Conservation (phyloP, 495 filamentous ascomycete species). For the Astrothelium macrocarpum region DNA sequence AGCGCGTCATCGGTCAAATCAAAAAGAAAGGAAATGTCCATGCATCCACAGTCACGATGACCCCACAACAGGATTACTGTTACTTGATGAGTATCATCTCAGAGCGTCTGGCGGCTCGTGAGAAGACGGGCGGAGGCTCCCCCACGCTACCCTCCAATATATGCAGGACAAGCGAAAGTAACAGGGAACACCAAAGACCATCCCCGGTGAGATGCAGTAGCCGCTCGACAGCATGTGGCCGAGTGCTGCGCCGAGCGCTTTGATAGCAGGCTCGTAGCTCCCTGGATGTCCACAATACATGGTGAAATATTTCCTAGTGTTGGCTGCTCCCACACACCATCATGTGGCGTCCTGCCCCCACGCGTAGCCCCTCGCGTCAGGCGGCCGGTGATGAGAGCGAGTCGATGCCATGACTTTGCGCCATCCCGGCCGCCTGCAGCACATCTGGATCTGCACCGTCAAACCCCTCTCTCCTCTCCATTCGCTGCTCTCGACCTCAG, state of each 20-base stretch:
- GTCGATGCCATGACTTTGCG: background rate
- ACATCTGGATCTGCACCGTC: background rate
- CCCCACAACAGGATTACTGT: background rate
- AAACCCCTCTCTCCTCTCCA: background rate
- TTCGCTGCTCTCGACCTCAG: background rate
- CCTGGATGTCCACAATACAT: background rate
- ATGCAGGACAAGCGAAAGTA: background rate
- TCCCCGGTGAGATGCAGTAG: too few species aligned
- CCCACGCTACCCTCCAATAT: background rate
- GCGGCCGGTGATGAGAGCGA: background rate
- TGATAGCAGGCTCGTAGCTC: too few species aligned
- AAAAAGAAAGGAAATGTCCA: too few species aligned
- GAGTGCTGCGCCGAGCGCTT: too few species aligned
- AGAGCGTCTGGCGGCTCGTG: background rate
- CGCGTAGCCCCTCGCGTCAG: background rate
- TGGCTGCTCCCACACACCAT: background rate
- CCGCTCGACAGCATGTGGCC: too few species aligned
- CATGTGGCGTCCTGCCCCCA: background rate
- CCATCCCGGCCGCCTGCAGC: constrained; percentile 1
- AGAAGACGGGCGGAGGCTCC: background rate
- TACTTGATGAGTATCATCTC: background rate
- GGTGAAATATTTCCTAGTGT: background rate
- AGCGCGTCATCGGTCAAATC: too few species aligned
- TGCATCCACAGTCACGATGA: too few species aligned
- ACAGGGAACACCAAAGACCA: too few species aligned